Evolutionary conservation across 805 yeast species (phyloP), one percentile per base, ranked within the genome.

Genomic region (Pichia eremophila): DNA sequence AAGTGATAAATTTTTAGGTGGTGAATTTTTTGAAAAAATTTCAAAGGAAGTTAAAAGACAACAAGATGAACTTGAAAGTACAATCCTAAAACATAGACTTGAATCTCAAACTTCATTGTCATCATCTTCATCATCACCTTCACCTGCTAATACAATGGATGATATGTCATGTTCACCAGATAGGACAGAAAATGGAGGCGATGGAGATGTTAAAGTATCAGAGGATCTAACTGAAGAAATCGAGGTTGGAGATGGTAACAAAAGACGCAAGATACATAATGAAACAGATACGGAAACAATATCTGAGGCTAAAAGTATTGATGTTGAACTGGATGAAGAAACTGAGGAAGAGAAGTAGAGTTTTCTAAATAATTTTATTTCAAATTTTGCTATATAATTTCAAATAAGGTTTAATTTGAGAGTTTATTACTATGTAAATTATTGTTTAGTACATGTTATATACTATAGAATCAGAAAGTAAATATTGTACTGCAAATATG

Each of bases 1-100:
- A 55, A 55, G 71, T 0, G 34, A 56, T 0, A 57, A 53, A 5
- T 62, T 63, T 14, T 57, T 78, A 28, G 86, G 86, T 1, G 79
- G 83, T 7, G 66, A 64, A 2, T 59, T 61, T 32, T 65, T 81
- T 36, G 59, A 59, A 11, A 58, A 65, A 2, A 63, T 74, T 60
- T 62, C 80, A 22, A 52, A 57, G 1, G 63, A 65, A 8, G 74
- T 83, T 3, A 57, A 62, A 25, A 56, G 43, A 39, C 48, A 53
- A 32, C 46, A 46, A 37, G 48, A 52, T 12, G 55, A 53, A 14
- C 40, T 45, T 19, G 44, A 40, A 11, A 38, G 28, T 25, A 44
- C 39, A 2, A 18, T 53, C 6, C 39, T 28, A 40, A 40, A 40
- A 22, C 35, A 15, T 25, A 35, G n/a, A 41, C 19, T 34, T 10